These are phyloP conservation scores for Huntiella omanensis DNA, from an alignment of 2,329 filamentous ascomycete genomes.

Conservation along the genomic window DNA sequence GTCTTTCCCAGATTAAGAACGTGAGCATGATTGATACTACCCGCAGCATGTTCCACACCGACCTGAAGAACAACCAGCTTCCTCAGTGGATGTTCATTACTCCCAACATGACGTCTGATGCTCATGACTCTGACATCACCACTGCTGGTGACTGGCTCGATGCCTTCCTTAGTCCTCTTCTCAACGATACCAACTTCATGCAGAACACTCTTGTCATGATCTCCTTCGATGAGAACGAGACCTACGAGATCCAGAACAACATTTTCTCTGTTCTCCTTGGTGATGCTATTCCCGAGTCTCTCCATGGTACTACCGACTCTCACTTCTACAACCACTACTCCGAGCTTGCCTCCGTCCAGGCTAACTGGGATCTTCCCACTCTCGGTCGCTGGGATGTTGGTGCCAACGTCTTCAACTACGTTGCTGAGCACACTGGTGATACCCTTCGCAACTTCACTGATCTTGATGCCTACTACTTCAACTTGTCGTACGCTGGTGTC, in stretches of 20 bases:
- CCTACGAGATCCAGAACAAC: conserved; percentile 46
- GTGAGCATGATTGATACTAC: conserved; percentile 28
- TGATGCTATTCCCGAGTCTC: conserved; percentile 46
- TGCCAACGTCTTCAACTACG: conserved; percentile 47
- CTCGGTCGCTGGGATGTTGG: conserved; percentile 55
- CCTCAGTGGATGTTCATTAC: conserved; percentile 59
- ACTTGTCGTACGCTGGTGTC: conserved; percentile 33
- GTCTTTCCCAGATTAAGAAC: conserved; percentile 56
- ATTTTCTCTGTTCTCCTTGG: conserved; percentile 56
- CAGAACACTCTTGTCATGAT: conserved; percentile 56
- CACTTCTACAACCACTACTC: conserved; percentile 60
- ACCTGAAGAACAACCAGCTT: conserved; percentile 41
- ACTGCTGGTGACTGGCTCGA: conserved; percentile 50
- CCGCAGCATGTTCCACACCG: conserved; percentile 39
- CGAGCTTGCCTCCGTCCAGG: conserved; percentile 43
- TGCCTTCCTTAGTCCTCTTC: conserved; percentile 49
- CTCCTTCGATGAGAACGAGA: conserved; percentile 64
- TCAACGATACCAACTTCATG: conserved; percentile 53
- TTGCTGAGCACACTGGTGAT: conserved; percentile 43
- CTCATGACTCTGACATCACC: conserved; percentile 54
- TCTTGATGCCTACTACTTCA: conserved; percentile 28
- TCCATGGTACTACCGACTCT: conserved; percentile 48
- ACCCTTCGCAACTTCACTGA: conserved; percentile 21
- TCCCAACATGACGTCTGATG: conserved; percentile 59
- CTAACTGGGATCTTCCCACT: conserved; percentile 51